Conservation (phyloP, 345 rosid species). For the Conringia planisiliqua region DNA sequence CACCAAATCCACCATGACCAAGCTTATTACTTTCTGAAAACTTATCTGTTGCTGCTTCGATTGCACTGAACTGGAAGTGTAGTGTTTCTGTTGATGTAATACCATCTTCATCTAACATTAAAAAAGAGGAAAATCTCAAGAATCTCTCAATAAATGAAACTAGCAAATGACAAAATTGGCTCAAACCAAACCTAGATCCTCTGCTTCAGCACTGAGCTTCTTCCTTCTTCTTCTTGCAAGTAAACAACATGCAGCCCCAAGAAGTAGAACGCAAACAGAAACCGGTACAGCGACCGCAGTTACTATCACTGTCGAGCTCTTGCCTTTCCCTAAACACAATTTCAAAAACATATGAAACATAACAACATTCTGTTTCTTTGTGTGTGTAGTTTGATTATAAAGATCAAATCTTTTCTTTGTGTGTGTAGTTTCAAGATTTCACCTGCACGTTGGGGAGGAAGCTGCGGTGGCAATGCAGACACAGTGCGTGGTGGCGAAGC, state of each 20-base stretch:
- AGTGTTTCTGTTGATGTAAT: conserved; percentile 39
- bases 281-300: conserved; percentile 35
- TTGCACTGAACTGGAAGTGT: conserved; percentile 39
- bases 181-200: conserved; percentile 29
- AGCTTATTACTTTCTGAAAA: conserved; percentile 54
- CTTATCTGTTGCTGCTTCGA: conserved; percentile 45
- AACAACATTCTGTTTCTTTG: background rate
- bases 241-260: conserved; percentile 27
- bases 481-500: background rate
- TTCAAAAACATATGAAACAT: background rate
- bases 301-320: conserved; percentile 16
- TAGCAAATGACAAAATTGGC: background rate
- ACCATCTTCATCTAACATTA: conserved; percentile 31
- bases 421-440: background rate
- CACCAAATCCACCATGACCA: conserved; percentile 76
- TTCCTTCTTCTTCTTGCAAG: conserved; percentile 32
- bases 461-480: background rate
- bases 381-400: background rate
- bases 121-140: background rate
- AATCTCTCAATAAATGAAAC: background rate
- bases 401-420: background rate
- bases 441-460: conserved; percentile 15
- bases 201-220: conserved; percentile 19
- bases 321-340: conserved; percentile 32
- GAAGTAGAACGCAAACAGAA: conserved; percentile 26